Conservation (phyloP, 257 asterid genomes). For the Solanum pinnatisectum region DNA sequence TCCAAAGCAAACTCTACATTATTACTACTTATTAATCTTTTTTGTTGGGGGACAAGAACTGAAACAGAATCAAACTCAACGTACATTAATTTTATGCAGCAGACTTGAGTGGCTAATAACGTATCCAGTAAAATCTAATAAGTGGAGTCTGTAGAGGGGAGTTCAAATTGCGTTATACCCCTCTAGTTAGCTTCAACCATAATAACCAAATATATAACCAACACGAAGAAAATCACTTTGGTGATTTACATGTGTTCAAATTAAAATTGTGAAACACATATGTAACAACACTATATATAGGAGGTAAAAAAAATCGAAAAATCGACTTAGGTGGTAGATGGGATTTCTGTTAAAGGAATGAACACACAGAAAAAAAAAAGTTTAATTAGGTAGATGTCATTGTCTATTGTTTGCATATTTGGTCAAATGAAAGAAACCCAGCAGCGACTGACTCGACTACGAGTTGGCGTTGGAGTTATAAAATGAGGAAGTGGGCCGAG, state of each 20-base stretch:
- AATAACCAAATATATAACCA: neutral
- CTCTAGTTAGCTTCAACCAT: neutral
- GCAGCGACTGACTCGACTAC: too few relatives aligned
- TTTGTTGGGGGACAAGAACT: neutral
- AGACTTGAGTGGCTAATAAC: neutral
- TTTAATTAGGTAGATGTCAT: neutral
- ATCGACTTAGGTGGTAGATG: neutral
- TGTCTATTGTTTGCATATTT: neutral
- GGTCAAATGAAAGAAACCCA: neutral
- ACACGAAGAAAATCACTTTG: neutral
- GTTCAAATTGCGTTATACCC: neutral
- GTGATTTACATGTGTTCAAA: neutral
- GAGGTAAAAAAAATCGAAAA: neutral
- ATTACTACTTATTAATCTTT: neutral
- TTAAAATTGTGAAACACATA: neutral
- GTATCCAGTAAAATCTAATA: too few relatives aligned
- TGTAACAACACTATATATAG: neutral
- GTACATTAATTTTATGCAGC: too few relatives aligned
- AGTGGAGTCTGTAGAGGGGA: neutral
- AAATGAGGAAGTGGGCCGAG: constrained; percentile 32
- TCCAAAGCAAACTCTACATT: neutral
- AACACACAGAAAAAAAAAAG: neutral
- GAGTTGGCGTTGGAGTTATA: neutral
- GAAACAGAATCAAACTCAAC: neutral
- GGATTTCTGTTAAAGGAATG: neutral